These are phyloP conservation scores for Coemansia biformis DNA, from an alignment of 192 early-diverging fungal species.

Conservation along the genomic window DNA sequence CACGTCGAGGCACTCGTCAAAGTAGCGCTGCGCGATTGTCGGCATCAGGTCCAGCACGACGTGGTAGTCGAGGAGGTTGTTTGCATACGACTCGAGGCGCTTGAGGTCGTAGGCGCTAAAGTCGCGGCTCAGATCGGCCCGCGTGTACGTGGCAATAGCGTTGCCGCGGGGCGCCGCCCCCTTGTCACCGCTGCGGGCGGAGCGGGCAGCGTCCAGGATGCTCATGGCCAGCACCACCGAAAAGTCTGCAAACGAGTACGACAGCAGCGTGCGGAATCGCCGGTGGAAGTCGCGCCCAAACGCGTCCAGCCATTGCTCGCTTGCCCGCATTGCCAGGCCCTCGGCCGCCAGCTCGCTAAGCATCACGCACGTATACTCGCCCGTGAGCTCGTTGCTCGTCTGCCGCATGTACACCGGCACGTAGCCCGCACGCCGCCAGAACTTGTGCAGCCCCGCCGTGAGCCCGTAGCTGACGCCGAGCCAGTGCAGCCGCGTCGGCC, in stretches of 20 bases:
- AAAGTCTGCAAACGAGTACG: slow-evolving; percentile 85
- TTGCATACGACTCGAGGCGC: slow-evolving; percentile 91
- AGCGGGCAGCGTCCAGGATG: slow-evolving; percentile 71
- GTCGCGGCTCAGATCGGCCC: slow-evolving; percentile 24
- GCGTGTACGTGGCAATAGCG: slow-evolving; percentile 7
- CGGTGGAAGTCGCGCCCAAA: slow-evolving; percentile 91
- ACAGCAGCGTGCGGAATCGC: slow-evolving; percentile 81
- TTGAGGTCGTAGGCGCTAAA: slow-evolving; percentile 76
- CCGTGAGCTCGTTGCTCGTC: slow-evolving; percentile 93
- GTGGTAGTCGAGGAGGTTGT: slow-evolving; percentile 96
- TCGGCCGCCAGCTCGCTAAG: slow-evolving; percentile 65
- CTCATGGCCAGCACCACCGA: slow-evolving; percentile 71
- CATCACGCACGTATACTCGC: slow-evolving; percentile 98
- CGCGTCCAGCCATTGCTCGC: slow-evolving; percentile 72
- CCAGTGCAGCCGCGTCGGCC: slow-evolving; percentile 78
- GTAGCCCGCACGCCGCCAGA: slow-evolving; percentile 91
- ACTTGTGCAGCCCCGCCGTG: slow-evolving; percentile 84
- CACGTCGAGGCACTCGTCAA: slow-evolving; percentile 60
- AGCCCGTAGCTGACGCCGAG: slow-evolving; percentile 94
- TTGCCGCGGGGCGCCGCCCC: slow-evolving; percentile 21
- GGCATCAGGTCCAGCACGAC: slow-evolving; percentile 92
- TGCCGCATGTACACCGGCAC: slow-evolving; percentile 94
- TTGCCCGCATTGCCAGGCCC: slow-evolving; percentile 45
- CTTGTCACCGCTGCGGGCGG: slow-evolving; percentile 36
- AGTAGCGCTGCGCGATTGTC: slow-evolving; percentile 72